phyloP scores from a whole-genome alignment of 495 filamentous ascomycete species.

The Talaromyces liani region DNA sequence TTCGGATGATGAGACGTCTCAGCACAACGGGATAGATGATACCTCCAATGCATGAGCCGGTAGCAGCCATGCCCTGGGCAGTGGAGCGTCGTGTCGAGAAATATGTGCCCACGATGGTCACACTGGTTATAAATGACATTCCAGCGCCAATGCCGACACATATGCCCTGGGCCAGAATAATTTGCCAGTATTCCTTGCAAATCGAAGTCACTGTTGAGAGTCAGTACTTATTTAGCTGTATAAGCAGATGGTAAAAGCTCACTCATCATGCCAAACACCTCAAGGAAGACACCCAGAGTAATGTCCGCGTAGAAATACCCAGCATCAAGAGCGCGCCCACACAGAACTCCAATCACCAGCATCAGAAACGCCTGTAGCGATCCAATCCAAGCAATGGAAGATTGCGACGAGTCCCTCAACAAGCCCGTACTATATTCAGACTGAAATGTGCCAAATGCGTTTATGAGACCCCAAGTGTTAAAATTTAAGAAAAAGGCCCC shows the following conservation, averaged over 20 bases:
- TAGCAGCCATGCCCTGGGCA: constrained; percentile 42
- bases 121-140: constrained; percentile 16
- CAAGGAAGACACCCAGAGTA: constrained; percentile 48
- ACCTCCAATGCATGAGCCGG: constrained; percentile 49
- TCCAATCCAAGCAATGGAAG: constrained; percentile 12
- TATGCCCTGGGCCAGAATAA: constrained; percentile 37
- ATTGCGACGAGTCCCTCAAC: constrained; percentile 7
- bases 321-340: constrained; percentile 11
- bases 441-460: constrained; percentile 46
- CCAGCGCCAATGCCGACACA: constrained; percentile 28
- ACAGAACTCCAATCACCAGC: constrained; percentile 9
- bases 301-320: constrained; percentile 53
- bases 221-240: not conserved
- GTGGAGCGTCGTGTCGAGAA: constrained; percentile 45
- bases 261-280: constrained; percentile 65
- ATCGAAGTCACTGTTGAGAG: constrained; percentile 23
- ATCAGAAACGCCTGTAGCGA: constrained; percentile 13
- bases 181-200: constrained; percentile 34
- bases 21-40: constrained; percentile 40
- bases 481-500: constrained; percentile 24
- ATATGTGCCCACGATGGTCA: constrained; percentile 35
- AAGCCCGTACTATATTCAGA: constrained; percentile 28
- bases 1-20: constrained; percentile 21
- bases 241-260: not conserved
- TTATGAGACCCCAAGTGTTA: constrained; percentile 33